Evolutionary conservation across 108 stramenopile species (phyloP), one percentile per base, ranked within the genome.

Genomic region (Tribonema minus): DNA sequence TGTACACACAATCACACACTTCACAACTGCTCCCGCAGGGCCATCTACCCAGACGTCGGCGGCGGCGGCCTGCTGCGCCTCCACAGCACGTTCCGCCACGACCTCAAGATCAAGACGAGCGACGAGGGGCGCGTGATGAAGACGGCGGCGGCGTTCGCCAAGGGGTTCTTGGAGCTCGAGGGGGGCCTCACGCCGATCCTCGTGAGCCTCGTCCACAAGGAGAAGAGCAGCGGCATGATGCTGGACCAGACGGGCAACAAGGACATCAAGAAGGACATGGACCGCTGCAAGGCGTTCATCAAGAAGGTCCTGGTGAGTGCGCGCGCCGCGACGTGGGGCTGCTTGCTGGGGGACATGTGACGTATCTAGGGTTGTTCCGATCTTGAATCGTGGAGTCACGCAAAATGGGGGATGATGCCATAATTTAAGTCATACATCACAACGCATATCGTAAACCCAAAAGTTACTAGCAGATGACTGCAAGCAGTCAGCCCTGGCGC

Each of bases 111-210:
- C 68, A 95, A 94, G 67, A 95, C 96, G 0, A 91, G 90, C 23
- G 95, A 98, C 75, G 98, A 99, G 86, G 98, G 98, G 0, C 74
- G 98, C 2, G 98, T 99, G 0, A 97, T 98, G 95, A 97, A 98
- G 72, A 99, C 98, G 61, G 98, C 96, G 0, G 96, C 98, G 31
- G 93, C 93, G 12, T 95, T 94, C 84, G 89, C 96, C 38, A 91
- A 98, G 85, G 96, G 96, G 23, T 75, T 99, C 78, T 83, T 99
- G 5, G 96, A 95, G 85, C 83, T 99, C 15, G 96, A 97, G 83
- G 98, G 98, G 23, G 85, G 86, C 29, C 88, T 99, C n/a, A 94
- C 98, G 32, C 98, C 98, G 2, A 98, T 99, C 73, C 77, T 99
- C 1, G 94, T 95, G 1, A 92, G 91, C n/a, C 80, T 99, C 25